Evolutionary conservation across 1,284 basidiomycete species (phyloP), one percentile per base, ranked within the genome.

Genomic region (Cystobasidium pallidum): DNA sequence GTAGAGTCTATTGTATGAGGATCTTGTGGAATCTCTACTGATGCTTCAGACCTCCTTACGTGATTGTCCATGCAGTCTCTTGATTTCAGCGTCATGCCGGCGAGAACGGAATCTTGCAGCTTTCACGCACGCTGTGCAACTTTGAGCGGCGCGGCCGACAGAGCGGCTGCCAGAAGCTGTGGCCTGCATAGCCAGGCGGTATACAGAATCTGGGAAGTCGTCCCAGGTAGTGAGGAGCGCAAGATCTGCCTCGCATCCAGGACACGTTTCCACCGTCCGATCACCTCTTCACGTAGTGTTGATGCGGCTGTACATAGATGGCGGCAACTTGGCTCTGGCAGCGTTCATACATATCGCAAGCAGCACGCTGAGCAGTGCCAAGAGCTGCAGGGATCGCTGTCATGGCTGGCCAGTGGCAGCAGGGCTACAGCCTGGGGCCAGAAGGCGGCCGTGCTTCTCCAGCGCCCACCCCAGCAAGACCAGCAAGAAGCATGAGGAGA

Each of bases 401-500:
- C 45, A 57, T 43, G 41, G 58, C 36, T 34, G 24, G 45, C 28
- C 67, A 70, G 55, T 59, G 43, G 49, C 43, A 49, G 55, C 49
- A 51, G 49, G 49, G 49, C 49, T 51, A 51, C 49, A 51, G 49
- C 24, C 49, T 51, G 21, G 49, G 49, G 21, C 49, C 11, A 24
- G 62, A 30, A n/a, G 47, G 62, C 62, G 47, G 47, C 28, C 34
- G 45, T 30, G 45, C 34, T 30, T 36, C 43, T 51, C 34, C 34
- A n/a, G 55, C 55, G 28, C 30, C 45, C 39, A 55, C 39, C 8
- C 66, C 66, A 32, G 43, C 55, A 51, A 47, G 67, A 19, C 67
- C 67, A 43, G 67, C 55, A 30, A 70, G 67, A 62, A 70, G 67
- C 47, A 47, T 61, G 21, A n/a, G 67, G 58, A 47, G 67, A 58